A percentile compares a stretch with the other conserved stretches of the same genome.
Conservation (phyloP, 1,284 basidiomycete genomes). For the Rhodotorula sp. region DNA sequence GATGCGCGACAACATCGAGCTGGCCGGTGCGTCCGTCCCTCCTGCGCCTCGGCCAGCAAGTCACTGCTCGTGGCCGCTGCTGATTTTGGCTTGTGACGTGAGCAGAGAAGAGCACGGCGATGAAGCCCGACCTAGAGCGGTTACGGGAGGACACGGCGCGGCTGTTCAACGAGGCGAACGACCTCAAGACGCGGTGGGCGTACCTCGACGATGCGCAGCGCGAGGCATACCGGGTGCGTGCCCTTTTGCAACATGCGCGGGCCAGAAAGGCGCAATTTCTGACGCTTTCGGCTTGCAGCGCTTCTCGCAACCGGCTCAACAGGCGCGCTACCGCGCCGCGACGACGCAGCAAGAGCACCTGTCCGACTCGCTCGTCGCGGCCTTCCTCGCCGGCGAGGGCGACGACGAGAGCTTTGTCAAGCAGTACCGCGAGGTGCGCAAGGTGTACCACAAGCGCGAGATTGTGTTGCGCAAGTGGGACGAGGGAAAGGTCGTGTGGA, state of each 20-base stretch:
- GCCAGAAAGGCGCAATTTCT: not conserved
- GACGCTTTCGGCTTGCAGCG: conserved; percentile 57
- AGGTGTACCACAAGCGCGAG: conserved; percentile 82
- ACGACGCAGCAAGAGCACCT: conserved; percentile 82
- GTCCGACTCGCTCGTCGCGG: conserved; percentile 75
- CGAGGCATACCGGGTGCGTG: conserved; percentile 76
- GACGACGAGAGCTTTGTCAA: conserved; percentile 78
- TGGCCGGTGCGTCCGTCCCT: conserved; percentile 68
- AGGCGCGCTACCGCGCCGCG: conserved; percentile 79
- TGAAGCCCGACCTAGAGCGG: conserved; percentile 61
- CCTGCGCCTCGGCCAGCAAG: no score
- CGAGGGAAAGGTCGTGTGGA: conserved; percentile 78
- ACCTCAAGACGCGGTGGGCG: conserved; percentile 75
- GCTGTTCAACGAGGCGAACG: conserved; percentile 78
- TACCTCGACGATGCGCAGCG: conserved; percentile 80
- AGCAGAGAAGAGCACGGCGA: conserved; percentile 69
- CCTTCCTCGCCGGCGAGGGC: conserved; percentile 67
- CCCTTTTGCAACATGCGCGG: not conserved
- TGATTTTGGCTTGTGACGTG: conserved; percentile 3
- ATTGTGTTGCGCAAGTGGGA: conserved; percentile 86
- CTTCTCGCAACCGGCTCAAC: conserved; percentile 77
- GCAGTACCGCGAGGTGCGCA: conserved; percentile 80
- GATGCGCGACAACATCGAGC: conserved; percentile 74
- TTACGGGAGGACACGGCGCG: conserved; percentile 46
- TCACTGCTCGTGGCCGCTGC: not conserved